Conservation (phyloP, 768 basidiomycete genomes). For the Crassisporium funariophilum region DNA sequence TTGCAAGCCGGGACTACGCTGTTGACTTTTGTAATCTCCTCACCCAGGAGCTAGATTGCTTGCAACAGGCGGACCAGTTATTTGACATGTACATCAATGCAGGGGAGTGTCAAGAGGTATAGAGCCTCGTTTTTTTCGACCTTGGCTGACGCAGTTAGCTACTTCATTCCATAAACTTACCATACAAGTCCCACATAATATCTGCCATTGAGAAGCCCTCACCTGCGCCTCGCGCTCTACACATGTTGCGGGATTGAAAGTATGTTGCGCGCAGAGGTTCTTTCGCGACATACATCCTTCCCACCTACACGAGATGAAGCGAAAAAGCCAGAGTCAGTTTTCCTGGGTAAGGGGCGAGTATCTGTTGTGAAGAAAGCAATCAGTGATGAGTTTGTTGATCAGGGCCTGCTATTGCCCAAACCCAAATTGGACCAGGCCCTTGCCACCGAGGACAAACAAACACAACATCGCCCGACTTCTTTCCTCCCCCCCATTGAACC, state of each 20-base stretch:
- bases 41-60: too few species aligned
- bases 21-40: too few species aligned
- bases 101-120: slow-evolving; percentile 7
- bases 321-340: slow-evolving; percentile 20
- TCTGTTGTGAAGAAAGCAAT: background rate
- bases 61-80: slow-evolving; percentile 6
- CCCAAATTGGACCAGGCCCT: slow-evolving; percentile 44
- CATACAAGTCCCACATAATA: too few species aligned
- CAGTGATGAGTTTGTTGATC: slow-evolving; percentile 18
- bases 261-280: too few species aligned
- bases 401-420: slow-evolving; percentile 52
- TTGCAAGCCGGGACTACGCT: too few species aligned
- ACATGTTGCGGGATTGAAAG: slow-evolving; percentile 5
- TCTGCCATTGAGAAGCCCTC: slow-evolving; percentile 1
- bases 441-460: slow-evolving; percentile 50
- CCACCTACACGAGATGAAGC: background rate
- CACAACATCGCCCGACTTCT: slow-evolving; percentile 49
- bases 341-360: slow-evolving; percentile 31
- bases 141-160: too few species aligned
- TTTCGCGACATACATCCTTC: too few species aligned
- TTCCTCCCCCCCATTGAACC: slow-evolving; percentile 54
- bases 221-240: slow-evolving; percentile 11
- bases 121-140: too few species aligned
- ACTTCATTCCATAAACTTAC: too few species aligned
- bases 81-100: slow-evolving; percentile 21